Conservation (phyloP, 2,329 filamentous ascomycete genomes). For the Sclerotinia trifoliorum region DNA sequence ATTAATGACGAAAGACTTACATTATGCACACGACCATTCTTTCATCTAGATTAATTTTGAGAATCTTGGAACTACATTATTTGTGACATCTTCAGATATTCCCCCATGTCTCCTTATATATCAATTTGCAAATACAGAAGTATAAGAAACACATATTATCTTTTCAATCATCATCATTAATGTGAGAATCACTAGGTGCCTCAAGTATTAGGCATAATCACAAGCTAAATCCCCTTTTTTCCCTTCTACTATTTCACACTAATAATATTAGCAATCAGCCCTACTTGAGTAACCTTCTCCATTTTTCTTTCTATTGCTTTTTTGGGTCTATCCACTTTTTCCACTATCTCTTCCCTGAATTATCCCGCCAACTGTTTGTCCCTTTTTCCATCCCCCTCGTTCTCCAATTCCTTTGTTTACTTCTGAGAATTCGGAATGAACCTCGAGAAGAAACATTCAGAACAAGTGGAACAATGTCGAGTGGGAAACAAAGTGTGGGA, state of each 20-base stretch:
- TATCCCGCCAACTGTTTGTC: slow-evolving; percentile 15
- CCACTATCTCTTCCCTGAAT: background rate
- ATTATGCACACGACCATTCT: background rate
- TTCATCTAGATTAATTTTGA: background rate
- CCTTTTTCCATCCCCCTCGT: background rate
- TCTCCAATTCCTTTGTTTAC: background rate
- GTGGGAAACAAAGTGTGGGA: slow-evolving; percentile 24
- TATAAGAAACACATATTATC: background rate
- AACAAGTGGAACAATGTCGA: slow-evolving; percentile 24
- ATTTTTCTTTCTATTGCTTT: slow-evolving; percentile 19
- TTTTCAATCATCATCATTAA: background rate
- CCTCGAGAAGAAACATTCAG: slow-evolving; percentile 34
- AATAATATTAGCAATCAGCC: slow-evolving; percentile 9
- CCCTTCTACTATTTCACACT: background rate
- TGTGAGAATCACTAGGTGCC: background rate
- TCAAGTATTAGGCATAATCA: slow-evolving; percentile 8
- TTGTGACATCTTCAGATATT: background rate
- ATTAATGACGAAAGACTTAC: slow-evolving; percentile 11
- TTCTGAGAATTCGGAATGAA: slow-evolving; percentile 17
- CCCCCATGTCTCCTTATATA: slow-evolving; percentile 1
- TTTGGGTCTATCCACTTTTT: slow-evolving; percentile 20
- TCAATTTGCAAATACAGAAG: background rate
- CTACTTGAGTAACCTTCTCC: slow-evolving; percentile 8
- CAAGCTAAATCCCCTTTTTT: slow-evolving; percentile 8
- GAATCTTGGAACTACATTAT: slow-evolving; percentile 8